Base-by-base conservation (phyloP, 345 rosid species). In the Geranium rotundifolium region DNA sequence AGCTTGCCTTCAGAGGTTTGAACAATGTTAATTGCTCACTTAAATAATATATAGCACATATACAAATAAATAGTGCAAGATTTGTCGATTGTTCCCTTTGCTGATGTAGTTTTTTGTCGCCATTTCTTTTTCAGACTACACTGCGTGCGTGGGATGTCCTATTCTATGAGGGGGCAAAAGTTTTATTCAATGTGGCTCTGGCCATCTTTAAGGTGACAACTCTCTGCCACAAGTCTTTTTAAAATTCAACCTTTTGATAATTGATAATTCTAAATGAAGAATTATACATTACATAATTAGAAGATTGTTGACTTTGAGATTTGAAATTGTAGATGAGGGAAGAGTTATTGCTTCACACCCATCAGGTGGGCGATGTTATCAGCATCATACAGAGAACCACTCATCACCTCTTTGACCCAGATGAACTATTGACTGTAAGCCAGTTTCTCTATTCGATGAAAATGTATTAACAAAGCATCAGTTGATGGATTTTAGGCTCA, bases 1-100 rank as follows among this genome's bases (percentile, higher is more conserved):
- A 95, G 97, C 82, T 76, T 95, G 78, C 99, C 99, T 60, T 95
- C 99, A 1, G 99, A 95, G 97, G 99, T 95, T 69, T 52, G 70
- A 69, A 54, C n/a, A 60, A 39, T 68, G 52, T 29, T 34, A 46
- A 46, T 46, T 46, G 8, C 52, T 3, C 15, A 10, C 16, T 14
- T 7, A 9, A 12, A 7, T 46, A 46, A 5, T 4, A 4, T 34
- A 34, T 34, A 8, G 6, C 41, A 5, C 10, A 4, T 34, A 34
- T 34, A 34, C 52, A 14, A 46, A 46, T 46, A 46, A 46, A 46
- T 46, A 46, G 16, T 46, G 46, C 46, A 37, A 37, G 46, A 37
- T 37, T 37, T 37, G 46, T 37, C 46, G 12, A 4, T 54, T 34
- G 29, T 3, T 55, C 69, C 52, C 61, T 37, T 56, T 50, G 19